These are phyloP conservation scores for Jamesozyma lodderae DNA, from an alignment of 805 yeast genomes.

Conservation along the genomic window DNA sequence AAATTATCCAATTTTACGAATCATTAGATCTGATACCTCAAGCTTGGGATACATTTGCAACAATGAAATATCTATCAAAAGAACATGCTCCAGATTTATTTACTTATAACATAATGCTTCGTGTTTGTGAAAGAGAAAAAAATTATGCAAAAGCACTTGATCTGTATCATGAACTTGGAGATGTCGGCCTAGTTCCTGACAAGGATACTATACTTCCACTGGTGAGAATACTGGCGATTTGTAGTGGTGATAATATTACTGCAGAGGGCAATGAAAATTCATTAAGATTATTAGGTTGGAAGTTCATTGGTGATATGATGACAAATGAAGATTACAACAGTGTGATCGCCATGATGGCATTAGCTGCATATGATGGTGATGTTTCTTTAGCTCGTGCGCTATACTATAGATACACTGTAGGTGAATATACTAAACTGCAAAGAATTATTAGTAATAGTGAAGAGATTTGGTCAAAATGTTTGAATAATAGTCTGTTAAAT, in stretches of 20 bases:
- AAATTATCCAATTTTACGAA: constrained; percentile 23
- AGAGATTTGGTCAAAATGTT: constrained; percentile 22
- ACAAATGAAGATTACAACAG: constrained; percentile 24
- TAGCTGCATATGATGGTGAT: constrained; percentile 79
- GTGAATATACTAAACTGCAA: constrained; percentile 16
- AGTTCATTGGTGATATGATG: constrained; percentile 57
- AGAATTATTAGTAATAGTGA: constrained; percentile 3
- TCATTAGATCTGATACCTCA: constrained; percentile 26
- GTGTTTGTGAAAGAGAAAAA: constrained; percentile 50
- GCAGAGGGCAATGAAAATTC: constrained; percentile 26
- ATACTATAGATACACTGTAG: constrained; percentile 38
- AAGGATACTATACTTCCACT: constrained; percentile 15
- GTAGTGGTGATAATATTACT: constrained; percentile 18
- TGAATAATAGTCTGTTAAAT: constrained; percentile 35
- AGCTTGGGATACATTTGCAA: constrained; percentile 68
- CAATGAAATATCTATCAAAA: constrained; percentile 71
- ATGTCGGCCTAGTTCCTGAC: constrained; percentile 15
- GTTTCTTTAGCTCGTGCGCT: constrained; percentile 60
- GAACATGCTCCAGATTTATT: constrained; percentile 56
- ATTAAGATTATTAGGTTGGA: constrained; percentile 54
- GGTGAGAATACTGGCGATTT: constrained; percentile 22
- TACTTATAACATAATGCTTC: constrained; percentile 66
- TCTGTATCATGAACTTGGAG: constrained; percentile 60
- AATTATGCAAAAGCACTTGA: constrained; percentile 70
- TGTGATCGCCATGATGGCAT: constrained; percentile 55